A percentile compares a stretch with the other conserved stretches of the same genome.
These are phyloP conservation scores for Geosmithia flava DNA, from an alignment of 2,329 filamentous ascomycete genomes.

Conservation along the genomic window DNA sequence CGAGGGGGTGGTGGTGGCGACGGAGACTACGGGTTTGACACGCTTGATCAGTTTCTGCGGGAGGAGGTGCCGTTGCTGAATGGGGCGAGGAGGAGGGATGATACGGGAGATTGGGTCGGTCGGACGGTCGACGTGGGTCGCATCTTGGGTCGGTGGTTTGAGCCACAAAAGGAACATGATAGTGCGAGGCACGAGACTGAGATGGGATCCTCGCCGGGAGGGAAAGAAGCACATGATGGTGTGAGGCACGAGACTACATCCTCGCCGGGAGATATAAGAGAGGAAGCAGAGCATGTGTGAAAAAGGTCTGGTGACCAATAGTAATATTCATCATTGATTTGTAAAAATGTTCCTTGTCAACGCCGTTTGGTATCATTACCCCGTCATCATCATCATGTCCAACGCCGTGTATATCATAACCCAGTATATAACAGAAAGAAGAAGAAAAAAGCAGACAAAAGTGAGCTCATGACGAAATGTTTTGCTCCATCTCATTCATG, in stretches of 20 bases:
- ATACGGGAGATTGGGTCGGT: conserved; percentile 43
- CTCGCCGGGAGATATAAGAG: too few relatives aligned
- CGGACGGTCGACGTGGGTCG: conserved; percentile 43
- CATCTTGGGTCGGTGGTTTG: conserved; percentile 56
- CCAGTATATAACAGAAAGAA: background rate
- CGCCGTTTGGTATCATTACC: conserved; percentile 27
- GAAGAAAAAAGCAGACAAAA: background rate
- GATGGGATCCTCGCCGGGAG: too few relatives aligned
- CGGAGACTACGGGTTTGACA: conserved; percentile 5
- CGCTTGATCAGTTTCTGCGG: conserved; percentile 26
- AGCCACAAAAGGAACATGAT: too few relatives aligned
- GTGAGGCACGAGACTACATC: background rate
- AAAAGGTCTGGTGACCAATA: too few relatives aligned
- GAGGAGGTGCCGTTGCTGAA: conserved; percentile 51
- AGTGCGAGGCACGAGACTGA: background rate
- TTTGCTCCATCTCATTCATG: conserved; percentile 98
- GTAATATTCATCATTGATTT: too few relatives aligned
- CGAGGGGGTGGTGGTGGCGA: conserved; percentile 11
- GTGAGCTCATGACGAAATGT: conserved; percentile 30
- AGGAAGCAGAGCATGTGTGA: too few relatives aligned
- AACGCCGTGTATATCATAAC: background rate
- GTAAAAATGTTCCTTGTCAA: conserved; percentile 13
- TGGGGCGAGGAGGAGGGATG: conserved; percentile 30
- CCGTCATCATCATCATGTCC: conserved; percentile 4
- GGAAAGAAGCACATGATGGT: too few relatives aligned